A percentile compares a stretch with the other conserved stretches of the same genome.
phyloP scores from a whole-genome alignment of 495 filamentous ascomycete species.

The Choiromyces venosus region DNA sequence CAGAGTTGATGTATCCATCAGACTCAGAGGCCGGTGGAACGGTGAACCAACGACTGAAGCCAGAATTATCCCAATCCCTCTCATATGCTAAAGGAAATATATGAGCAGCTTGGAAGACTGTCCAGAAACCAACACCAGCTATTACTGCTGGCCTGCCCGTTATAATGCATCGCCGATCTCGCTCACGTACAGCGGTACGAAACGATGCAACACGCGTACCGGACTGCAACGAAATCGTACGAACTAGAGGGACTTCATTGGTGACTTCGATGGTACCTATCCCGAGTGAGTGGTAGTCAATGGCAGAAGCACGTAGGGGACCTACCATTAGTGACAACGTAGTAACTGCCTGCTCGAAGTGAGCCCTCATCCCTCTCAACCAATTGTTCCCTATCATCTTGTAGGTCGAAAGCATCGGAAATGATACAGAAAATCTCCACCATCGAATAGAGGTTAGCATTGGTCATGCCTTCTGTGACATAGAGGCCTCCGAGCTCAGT shows the following conservation, averaged over 20 bases:
- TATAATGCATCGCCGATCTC: conserved; percentile 44
- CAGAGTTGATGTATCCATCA: conserved; percentile 40
- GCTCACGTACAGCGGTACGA: conserved; percentile 25
- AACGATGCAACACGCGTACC: conserved; percentile 36
- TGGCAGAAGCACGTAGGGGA: too few relatives aligned
- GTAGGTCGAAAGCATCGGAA: conserved; percentile 30
- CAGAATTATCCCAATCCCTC: conserved; percentile 35
- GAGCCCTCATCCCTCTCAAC: conserved; percentile 37
- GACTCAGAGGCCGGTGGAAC: conserved; percentile 23
- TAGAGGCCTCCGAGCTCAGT: conserved; percentile 40
- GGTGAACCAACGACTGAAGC: conserved; percentile 43
- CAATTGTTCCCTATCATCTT: conserved; percentile 34
- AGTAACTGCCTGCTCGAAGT: conserved; percentile 41
- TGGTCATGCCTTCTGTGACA: conserved; percentile 43
- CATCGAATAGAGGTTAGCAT: conserved; percentile 44
- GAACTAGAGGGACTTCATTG: conserved; percentile 39
- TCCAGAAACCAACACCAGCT: conserved; percentile 21
- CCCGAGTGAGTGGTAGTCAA: too few relatives aligned
- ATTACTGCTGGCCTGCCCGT: conserved; percentile 31
- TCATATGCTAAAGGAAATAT: conserved; percentile 46
- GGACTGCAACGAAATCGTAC: conserved; percentile 35
- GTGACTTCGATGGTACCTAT: conserved; percentile 38
- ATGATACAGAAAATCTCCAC: conserved; percentile 37
- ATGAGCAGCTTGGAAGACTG: conserved; percentile 43
- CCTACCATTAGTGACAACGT: conserved; percentile 41